A percentile compares a stretch with the other conserved stretches of the same genome.
Conservation (phyloP, 2,329 filamentous ascomycete species). For the Zelopaecilomyces penicillatus region DNA sequence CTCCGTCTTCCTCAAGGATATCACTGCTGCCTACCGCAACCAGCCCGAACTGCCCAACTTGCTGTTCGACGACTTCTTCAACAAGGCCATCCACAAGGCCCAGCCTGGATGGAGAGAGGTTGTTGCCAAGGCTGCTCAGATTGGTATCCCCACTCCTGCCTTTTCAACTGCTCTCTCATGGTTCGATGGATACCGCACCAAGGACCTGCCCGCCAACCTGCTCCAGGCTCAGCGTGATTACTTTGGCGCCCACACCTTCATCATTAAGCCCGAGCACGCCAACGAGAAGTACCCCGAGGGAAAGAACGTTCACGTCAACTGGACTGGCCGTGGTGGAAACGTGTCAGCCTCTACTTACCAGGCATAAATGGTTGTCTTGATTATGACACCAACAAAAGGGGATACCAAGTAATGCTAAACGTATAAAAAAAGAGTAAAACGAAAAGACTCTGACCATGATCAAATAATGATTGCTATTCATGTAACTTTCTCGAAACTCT, state of each 20-base stretch:
- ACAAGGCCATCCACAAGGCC: slow-evolving; percentile 95
- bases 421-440: too few relatives aligned
- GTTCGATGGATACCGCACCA: slow-evolving; percentile 98
- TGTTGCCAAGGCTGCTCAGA: slow-evolving; percentile 81
- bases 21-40: slow-evolving; percentile 91
- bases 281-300: slow-evolving; percentile 73
- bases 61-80: slow-evolving; percentile 99
- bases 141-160: slow-evolving; percentile 91
- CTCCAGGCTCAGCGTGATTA: slow-evolving; percentile 99
- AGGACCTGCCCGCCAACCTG: slow-evolving; percentile 94
- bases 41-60: slow-evolving; percentile 96
- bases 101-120: slow-evolving; percentile 89
- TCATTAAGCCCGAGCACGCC: slow-evolving; percentile 72
- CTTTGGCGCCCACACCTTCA: slow-evolving; percentile 93
- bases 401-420: too few relatives aligned
- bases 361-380: slow-evolving; percentile 52
- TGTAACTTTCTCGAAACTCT: too few relatives aligned
- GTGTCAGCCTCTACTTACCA: slow-evolving; percentile 96
- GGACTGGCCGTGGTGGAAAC: slow-evolving; percentile 96
- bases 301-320: slow-evolving; percentile 97
- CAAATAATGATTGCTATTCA: too few relatives aligned
- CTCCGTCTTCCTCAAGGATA: slow-evolving; percentile 99
- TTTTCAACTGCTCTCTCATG: slow-evolving; percentile 97
- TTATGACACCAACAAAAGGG: too few relatives aligned
- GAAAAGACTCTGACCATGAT: too few relatives aligned